A percentile compares a stretch with the other conserved stretches of the same genome.
phyloP scores from a whole-genome alignment of 352 stramenopile species.

The Globisporangium cylindrosporum region DNA sequence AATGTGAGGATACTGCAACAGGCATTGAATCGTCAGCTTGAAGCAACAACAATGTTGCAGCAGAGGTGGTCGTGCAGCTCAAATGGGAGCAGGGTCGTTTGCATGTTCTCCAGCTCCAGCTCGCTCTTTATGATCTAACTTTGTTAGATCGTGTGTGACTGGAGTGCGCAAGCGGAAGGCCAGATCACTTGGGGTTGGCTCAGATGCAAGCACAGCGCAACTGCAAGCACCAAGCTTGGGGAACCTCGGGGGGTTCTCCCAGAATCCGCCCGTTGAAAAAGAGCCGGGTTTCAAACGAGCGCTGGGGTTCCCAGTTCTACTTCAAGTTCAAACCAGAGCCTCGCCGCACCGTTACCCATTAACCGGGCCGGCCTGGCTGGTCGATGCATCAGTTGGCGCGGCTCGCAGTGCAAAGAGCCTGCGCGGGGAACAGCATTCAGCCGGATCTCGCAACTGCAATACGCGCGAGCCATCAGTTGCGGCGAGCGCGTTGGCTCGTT shows the following conservation, averaged over 20 bases:
- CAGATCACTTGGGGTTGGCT: too few relatives aligned
- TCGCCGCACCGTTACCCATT: background rate
- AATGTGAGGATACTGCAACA: background rate
- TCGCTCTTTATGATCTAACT: constrained; percentile 2
- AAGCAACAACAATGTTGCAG: background rate
- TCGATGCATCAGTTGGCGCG: background rate
- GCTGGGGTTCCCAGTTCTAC: background rate
- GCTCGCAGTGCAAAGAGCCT: background rate
- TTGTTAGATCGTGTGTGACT: background rate
- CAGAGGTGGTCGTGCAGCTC: background rate
- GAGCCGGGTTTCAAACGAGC: background rate
- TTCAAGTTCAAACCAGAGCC: background rate
- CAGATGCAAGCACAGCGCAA: background rate
- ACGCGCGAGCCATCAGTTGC: background rate
- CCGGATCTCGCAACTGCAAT: constrained; percentile 5
- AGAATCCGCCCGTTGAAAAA: background rate
- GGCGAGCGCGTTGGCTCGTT: background rate
- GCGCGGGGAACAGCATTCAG: background rate
- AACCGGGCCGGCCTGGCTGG: background rate
- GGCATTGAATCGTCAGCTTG: constrained; percentile 2
- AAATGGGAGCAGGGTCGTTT: background rate
- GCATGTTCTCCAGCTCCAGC: background rate
- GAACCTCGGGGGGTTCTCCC: too few relatives aligned
- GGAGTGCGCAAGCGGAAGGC: background rate
- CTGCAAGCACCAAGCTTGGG: background rate